Evolutionary conservation across 306 rosid species (phyloP).

Genomic region (Cicer bijugum): DNA sequence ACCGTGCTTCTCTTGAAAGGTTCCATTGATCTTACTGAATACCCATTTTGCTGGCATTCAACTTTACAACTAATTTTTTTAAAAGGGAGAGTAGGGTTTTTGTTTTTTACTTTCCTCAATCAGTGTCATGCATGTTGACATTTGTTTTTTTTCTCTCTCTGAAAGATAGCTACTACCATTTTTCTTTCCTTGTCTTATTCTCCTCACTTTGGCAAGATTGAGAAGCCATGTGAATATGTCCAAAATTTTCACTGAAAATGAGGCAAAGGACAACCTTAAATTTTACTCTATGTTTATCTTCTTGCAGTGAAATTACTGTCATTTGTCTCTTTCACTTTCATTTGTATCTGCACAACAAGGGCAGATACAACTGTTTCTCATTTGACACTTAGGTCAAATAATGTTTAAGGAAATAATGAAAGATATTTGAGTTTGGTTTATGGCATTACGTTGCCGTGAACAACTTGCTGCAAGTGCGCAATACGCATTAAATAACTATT

Average conservation of each 20-base stretch:
- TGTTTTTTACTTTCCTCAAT: slow-evolving; percentile 10
- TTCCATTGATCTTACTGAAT: slow-evolving; percentile 24
- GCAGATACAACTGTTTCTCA: too few species aligned
- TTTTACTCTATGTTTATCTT: slow-evolving; percentile 21
- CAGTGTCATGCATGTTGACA: slow-evolving; percentile 28
- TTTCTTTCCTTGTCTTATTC: slow-evolving; percentile 14
- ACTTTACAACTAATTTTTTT: slow-evolving; percentile 24
- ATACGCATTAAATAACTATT: slow-evolving; percentile 5
- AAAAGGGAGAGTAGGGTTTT: slow-evolving; percentile 33
- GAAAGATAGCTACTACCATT: slow-evolving; percentile 4
- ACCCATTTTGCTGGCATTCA: slow-evolving; percentile 18
- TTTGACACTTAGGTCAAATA: too few species aligned
- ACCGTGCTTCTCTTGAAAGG: slow-evolving; percentile 15
- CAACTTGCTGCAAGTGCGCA: neutral
- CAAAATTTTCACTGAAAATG: slow-evolving; percentile 29
- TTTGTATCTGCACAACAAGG: too few species aligned
- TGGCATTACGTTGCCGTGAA: slow-evolving; percentile 2
- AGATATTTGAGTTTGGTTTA: slow-evolving; percentile 11
- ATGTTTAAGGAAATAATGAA: neutral
- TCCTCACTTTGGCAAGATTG: slow-evolving; percentile 5
- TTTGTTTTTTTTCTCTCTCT: neutral
- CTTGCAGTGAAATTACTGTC: neutral
- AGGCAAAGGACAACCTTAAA: slow-evolving; percentile 37
- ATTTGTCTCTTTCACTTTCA: too few species aligned
- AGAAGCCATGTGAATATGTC: slow-evolving; percentile 30